A percentile compares a stretch with the other conserved stretches of the same genome.
phyloP scores from a whole-genome alignment of 495 filamentous ascomycete species.

The Aspergillus kassunensis region DNA sequence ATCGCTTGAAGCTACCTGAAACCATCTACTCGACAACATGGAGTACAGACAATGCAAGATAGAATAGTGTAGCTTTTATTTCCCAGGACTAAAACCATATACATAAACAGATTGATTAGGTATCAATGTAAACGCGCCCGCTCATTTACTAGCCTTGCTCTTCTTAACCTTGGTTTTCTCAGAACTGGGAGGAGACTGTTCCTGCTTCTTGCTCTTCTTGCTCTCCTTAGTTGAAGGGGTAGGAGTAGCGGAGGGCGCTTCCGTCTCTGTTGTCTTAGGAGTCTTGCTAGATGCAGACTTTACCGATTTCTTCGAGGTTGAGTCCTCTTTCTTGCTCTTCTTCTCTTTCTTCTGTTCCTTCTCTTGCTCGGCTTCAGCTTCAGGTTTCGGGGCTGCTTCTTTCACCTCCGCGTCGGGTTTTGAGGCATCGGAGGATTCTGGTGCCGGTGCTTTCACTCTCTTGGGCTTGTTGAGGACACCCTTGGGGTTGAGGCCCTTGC shows the following conservation, averaged over 20 bases:
- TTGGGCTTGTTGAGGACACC: conserved; percentile 46
- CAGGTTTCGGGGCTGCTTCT: neutral
- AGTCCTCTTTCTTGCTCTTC: conserved; percentile 1
- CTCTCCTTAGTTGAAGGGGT: neutral
- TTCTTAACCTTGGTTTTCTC: conserved; percentile 27
- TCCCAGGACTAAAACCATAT: conserved; percentile 25
- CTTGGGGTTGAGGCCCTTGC: conserved; percentile 65
- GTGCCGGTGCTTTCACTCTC: conserved; percentile 10
- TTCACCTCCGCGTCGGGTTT: too few species aligned
- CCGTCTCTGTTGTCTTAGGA: neutral
- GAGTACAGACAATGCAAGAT: conserved; percentile 18
- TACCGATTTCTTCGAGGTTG: neutral
- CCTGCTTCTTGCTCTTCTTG: conserved; percentile 10
- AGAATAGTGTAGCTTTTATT: too few species aligned
- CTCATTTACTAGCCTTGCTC: conserved; percentile 40
- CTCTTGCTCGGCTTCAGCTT: conserved; percentile 9
- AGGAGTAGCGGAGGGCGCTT: neutral
- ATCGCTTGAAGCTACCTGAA: neutral
- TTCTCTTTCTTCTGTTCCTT: conserved; percentile 12
- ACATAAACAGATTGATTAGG: conserved; percentile 19
- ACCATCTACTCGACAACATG: neutral
- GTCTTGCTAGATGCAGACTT: too few species aligned
- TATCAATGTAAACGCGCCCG: conserved; percentile 12
- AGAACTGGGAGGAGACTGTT: conserved; percentile 3
- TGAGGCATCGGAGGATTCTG: conserved; percentile 11